These are phyloP conservation scores for Pochonia chlamydosporia DNA, from an alignment of 2,329 filamentous ascomycete species.

Conservation along the genomic window DNA sequence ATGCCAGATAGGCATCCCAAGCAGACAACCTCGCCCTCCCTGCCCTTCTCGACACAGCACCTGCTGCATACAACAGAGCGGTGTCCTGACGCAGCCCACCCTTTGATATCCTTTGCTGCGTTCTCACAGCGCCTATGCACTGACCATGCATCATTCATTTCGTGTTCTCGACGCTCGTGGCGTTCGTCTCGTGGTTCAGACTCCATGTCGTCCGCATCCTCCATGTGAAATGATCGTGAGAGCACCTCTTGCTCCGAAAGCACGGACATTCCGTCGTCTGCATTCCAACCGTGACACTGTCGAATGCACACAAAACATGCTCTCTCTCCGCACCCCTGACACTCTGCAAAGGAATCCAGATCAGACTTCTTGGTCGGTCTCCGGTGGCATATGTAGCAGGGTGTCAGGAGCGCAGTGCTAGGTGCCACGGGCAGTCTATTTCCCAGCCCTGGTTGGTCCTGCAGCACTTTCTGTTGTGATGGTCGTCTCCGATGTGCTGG, in stretches of 20 bases:
- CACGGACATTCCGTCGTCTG: conserved; percentile 11
- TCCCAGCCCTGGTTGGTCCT: conserved; percentile 13
- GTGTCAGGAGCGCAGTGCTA: conserved; percentile 30
- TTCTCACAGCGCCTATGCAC: conserved; percentile 3
- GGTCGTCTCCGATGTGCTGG: conserved; percentile 17
- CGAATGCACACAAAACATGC: conserved; percentile 67
- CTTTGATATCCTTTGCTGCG: conserved; percentile 10
- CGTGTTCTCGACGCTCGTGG: conserved; percentile 1
- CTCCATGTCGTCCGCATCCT: conserved; percentile 35
- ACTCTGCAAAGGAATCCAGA: conserved; percentile 60
- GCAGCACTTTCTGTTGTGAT: conserved; percentile 19
- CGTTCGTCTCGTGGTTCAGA: not conserved
- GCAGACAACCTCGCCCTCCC: conserved; percentile 61
- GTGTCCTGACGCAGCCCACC: conserved; percentile 40
- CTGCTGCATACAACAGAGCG: conserved; percentile 56
- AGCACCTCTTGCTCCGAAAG: conserved; percentile 29
- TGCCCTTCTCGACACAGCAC: conserved; percentile 61
- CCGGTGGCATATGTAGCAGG: conserved; percentile 64
- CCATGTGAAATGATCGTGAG: conserved; percentile 44
- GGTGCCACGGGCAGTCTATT: conserved; percentile 7
- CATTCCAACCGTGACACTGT: conserved; percentile 48
- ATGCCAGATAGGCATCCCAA: conserved; percentile 52
- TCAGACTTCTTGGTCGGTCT: conserved; percentile 60
- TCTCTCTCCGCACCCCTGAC: conserved; percentile 53
- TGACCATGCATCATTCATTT: conserved; percentile 1